Conservation (phyloP, 805 yeast species). For the Myxozyma sirexii region DNA sequence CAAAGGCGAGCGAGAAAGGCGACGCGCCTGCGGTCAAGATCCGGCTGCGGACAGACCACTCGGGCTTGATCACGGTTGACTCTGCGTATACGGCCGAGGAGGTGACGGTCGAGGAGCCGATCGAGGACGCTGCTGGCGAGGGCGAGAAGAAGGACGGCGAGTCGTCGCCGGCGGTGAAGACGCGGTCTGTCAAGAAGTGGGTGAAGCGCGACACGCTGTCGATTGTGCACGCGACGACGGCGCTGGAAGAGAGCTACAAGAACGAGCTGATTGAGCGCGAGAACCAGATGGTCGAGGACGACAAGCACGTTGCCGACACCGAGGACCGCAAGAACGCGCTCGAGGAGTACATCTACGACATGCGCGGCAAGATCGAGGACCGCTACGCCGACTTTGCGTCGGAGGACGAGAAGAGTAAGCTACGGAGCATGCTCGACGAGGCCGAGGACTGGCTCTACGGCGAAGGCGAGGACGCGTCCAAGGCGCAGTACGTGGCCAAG, state of each 20-base stretch:
- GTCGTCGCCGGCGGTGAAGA: constrained; percentile 57
- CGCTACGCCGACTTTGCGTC: constrained; percentile 85
- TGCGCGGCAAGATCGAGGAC: constrained; percentile 95
- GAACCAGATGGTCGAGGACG: constrained; percentile 80
- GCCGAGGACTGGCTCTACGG: constrained; percentile 99
- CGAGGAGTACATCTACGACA: constrained; percentile 97
- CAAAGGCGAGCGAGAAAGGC: constrained; percentile 68
- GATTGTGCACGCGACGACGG: constrained; percentile 57
- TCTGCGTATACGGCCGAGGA: constrained; percentile 95
- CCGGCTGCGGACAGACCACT: constrained; percentile 95
- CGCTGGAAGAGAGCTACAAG: constrained; percentile 64
- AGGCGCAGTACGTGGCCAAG: constrained; percentile 96
- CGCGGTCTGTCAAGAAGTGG: constrained; percentile 85
- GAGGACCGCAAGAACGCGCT: constrained; percentile 98
- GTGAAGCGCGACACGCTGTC: constrained; percentile 84
- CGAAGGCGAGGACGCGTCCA: constrained; percentile 93
- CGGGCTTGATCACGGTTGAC: constrained; percentile 92
- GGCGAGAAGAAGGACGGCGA: constrained; percentile 46
- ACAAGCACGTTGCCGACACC: constrained; percentile 96
- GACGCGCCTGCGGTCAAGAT: constrained; percentile 84
- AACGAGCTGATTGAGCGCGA: constrained; percentile 76
- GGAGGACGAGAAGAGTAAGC: constrained; percentile 83
- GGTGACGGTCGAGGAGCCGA: constrained; percentile 82
- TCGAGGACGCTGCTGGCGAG: constrained; percentile 56
- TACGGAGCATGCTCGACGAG: constrained; percentile 70